These are phyloP conservation scores for Catenaria anguillulae DNA, from an alignment of 371 early-diverging fungal genomes.

Conservation along the genomic window DNA sequence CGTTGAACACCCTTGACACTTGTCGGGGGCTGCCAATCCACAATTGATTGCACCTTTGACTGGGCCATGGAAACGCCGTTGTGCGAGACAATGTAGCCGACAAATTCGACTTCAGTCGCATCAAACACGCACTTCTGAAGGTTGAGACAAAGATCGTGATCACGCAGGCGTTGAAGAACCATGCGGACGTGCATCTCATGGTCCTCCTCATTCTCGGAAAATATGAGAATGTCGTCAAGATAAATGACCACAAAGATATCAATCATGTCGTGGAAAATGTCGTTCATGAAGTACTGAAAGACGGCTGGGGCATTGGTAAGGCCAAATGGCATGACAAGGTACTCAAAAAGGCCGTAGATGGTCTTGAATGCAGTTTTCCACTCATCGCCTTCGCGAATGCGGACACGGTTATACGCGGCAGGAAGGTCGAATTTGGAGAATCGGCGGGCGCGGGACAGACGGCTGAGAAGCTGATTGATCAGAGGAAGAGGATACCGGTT, in stretches of 20 bases:
- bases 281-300: conserved; percentile 27
- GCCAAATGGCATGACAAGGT: conserved; percentile 35
- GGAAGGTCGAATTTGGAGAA: conserved; percentile 36
- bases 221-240: conserved; percentile 44
- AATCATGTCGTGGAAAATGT: conserved; percentile 16
- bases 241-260: conserved; percentile 29
- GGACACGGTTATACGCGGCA: conserved; percentile 25
- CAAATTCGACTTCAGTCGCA: conserved; percentile 17
- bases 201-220: conserved; percentile 23
- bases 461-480: conserved; percentile 27
- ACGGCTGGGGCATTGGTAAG: conserved; percentile 25
- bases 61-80: conserved; percentile 20
- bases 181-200: conserved; percentile 23
- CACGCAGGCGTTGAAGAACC: conserved; percentile 21
- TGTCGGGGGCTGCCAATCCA: conserved; percentile 19
- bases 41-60: conserved; percentile 20
- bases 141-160: conserved; percentile 24
- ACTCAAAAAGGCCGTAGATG: conserved; percentile 25
- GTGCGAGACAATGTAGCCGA: conserved; percentile 24
- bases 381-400: conserved; percentile 13
- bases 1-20: conserved; percentile 20
- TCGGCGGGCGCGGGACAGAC: conserved; percentile 14
- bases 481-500: conserved; percentile 29
- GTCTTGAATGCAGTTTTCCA: conserved; percentile 37
- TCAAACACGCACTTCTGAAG: conserved; percentile 36